Evolutionary conservation across 148 eudicot genomes (phyloP).

Genomic region (Dianthus caryophyllus): DNA sequence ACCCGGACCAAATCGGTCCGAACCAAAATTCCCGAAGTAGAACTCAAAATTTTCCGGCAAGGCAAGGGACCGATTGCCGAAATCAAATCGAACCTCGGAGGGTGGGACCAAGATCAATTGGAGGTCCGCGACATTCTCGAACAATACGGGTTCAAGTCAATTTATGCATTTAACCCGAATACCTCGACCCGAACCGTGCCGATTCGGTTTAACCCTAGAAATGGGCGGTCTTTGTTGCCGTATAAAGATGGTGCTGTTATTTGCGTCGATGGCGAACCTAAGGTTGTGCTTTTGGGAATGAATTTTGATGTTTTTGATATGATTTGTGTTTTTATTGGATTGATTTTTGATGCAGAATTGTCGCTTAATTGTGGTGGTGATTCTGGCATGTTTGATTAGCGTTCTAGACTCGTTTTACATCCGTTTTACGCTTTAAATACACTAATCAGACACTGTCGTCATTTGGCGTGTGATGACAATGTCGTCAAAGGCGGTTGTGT

Average conservation of each 20-base stretch:
- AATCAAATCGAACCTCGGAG: slow-evolving; percentile 52
- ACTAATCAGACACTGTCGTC: too few species aligned
- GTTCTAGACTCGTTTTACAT: too few species aligned
- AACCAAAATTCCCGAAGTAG: slow-evolving; percentile 70
- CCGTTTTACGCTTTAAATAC: too few species aligned
- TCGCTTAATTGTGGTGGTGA: too few species aligned
- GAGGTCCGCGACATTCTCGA: slow-evolving; percentile 74
- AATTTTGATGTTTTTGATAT: too few species aligned
- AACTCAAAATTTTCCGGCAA: slow-evolving; percentile 45
- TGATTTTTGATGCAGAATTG: not conserved
- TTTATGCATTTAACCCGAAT: slow-evolving; percentile 58
- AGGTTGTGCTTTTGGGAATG: too few species aligned
- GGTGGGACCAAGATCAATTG: slow-evolving; percentile 88
- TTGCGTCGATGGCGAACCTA: slow-evolving; percentile 76
- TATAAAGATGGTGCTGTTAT: slow-evolving; percentile 61
- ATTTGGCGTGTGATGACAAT: too few species aligned
- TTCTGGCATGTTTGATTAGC: too few species aligned
- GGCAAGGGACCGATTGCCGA: slow-evolving; percentile 80
- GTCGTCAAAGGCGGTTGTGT: too few species aligned
- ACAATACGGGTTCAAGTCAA: slow-evolving; percentile 56
- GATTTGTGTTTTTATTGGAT: not conserved
- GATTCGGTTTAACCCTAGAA: slow-evolving; percentile 62
- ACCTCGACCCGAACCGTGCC: slow-evolving; percentile 61
- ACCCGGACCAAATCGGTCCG: slow-evolving; percentile 31
- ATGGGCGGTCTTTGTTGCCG: slow-evolving; percentile 72